phyloP scores from a whole-genome alignment of 2,329 filamentous ascomycete genomes.

The Huntiella moniliformis region DNA sequence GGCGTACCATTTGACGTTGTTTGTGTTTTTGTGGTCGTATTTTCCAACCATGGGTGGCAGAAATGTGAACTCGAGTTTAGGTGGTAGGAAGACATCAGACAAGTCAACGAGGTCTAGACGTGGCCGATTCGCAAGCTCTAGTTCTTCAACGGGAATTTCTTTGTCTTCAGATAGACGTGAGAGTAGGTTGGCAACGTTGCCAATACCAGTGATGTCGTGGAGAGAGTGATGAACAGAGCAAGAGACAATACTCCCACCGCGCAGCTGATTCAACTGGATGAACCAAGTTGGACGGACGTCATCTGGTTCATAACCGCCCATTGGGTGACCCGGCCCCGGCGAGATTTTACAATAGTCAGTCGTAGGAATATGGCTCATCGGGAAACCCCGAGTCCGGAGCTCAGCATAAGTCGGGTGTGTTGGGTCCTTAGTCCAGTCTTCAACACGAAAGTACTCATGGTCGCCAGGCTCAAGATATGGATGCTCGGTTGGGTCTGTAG shows the following conservation, averaged over 20 bases:
- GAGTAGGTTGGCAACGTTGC: not conserved
- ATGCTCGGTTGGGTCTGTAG: not conserved
- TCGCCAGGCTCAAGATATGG: not conserved
- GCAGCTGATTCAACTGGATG: not conserved
- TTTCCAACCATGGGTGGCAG: too few species aligned
- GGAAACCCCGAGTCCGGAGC: not conserved
- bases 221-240: not conserved
- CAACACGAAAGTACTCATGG: not conserved
- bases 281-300: not conserved
- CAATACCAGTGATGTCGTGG: not conserved
- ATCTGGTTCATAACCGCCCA: not conserved
- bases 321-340: not conserved
- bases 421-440: not conserved
- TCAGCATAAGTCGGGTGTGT: not conserved
- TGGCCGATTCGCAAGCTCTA: not conserved
- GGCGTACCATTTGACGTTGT: too few species aligned
- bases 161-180: not conserved
- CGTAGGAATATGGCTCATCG: not conserved
- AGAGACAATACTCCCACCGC: not conserved
- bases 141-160: not conserved
- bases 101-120: not conserved
- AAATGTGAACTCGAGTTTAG: not conserved
- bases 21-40: too few species aligned
- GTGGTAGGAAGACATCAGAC: not conserved
- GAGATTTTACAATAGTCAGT: not conserved